A percentile compares a stretch with the other conserved stretches of the same genome.
phyloP scores from a whole-genome alignment of 2,329 filamentous ascomycete species.

The Curvularia sp. region DNA sequence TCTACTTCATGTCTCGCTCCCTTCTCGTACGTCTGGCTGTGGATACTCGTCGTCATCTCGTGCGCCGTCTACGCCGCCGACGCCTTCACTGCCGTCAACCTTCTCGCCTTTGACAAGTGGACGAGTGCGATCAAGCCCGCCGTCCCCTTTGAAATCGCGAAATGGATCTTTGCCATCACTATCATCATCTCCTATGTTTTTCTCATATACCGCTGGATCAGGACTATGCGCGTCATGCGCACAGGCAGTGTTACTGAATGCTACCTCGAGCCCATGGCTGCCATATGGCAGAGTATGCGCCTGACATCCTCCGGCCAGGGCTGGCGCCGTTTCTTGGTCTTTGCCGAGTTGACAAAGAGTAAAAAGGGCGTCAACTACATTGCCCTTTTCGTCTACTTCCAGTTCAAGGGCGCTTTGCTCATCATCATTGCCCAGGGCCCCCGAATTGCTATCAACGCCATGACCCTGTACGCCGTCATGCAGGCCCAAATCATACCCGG shows the following conservation, averaged over 20 bases:
- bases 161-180: slow-evolving; percentile 94
- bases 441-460: slow-evolving; percentile 86
- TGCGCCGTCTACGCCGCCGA: slow-evolving; percentile 87
- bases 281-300: slow-evolving; percentile 83
- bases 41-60: slow-evolving; percentile 78
- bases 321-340: slow-evolving; percentile 90
- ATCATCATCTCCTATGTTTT: slow-evolving; percentile 91
- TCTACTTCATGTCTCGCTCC: slow-evolving; percentile 77
- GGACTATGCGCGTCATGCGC: slow-evolving; percentile 80
- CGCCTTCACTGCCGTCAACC: slow-evolving; percentile 89
- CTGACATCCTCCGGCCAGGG: slow-evolving; percentile 73
- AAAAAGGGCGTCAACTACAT: slow-evolving; percentile 91
- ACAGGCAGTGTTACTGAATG: slow-evolving; percentile 88
- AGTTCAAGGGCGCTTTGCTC: slow-evolving; percentile 79
- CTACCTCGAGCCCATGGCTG: slow-evolving; percentile 87
- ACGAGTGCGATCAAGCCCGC: slow-evolving; percentile 80
- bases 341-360: slow-evolving; percentile 87
- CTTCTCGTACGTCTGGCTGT: slow-evolving; percentile 85
- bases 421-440: slow-evolving; percentile 91
- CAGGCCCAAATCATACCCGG: slow-evolving; percentile 73
- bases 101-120: slow-evolving; percentile 89
- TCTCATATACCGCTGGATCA: slow-evolving; percentile 78
- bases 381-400: slow-evolving; percentile 90
- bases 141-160: slow-evolving; percentile 78
- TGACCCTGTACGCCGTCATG: slow-evolving; percentile 88